Evolutionary conservation across 306 rosid species (phyloP), one percentile per base, ranked within the genome.

Genomic region (Prunus davidiana): DNA sequence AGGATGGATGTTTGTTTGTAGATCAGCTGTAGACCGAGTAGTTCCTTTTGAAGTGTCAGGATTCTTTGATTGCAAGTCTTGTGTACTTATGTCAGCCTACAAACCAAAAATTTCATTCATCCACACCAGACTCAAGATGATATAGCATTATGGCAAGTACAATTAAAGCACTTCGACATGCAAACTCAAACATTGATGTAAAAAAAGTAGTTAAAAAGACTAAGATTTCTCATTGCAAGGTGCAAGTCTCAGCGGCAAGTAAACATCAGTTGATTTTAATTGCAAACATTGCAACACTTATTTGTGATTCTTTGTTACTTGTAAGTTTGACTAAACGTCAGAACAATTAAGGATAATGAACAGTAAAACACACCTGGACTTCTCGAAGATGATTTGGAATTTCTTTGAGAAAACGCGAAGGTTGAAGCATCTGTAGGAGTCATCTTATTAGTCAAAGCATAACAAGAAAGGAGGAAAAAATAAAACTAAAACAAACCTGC

Each of bases 351-450:
- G 10, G 14, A 66, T n/a, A 32, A 81, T 72, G 79, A 71, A 19
- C 25, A 71, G 54, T 47, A 72, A 57, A 77, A 79, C 84, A 58
- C 82, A 92, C 98, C 97, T 89, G 97, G 57, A 92, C 74, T 72
- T 92, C 98, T 64, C 84, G 79, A 77, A 92, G 93, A 80, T 90
- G 96, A 78, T 30, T 77, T 65, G 98, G 98, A 80, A 95, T 90
- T 85, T 95, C 98, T 80, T 72, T 92, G 74, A 92, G 84, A 86
- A 95, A 95, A 51, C 98, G 85, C 41, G 98, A 92, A 73, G 97
- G 98, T 82, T 88, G 96, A 86, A 95, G 91, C 82, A 95, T 85
- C 98, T 95, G 82, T 66, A 68, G 46, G 16, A 72, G 89, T 5
- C n/a, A 45, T 15, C 47, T 25, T 57, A 20, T 57, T n/a, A 63